Conservation (phyloP, 129 eudicot genomes). For the Artemisia annua region DNA sequence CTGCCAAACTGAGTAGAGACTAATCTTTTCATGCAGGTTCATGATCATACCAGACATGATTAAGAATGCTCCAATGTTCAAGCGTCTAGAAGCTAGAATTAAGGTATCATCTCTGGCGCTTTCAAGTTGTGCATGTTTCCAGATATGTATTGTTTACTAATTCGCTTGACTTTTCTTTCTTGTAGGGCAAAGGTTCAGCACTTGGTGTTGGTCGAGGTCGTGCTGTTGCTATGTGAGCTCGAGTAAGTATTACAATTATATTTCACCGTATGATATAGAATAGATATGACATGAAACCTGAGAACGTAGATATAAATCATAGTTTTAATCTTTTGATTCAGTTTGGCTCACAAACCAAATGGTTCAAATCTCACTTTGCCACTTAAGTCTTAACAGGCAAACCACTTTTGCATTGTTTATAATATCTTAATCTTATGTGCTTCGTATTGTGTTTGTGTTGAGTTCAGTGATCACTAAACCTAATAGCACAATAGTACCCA, state of each 20-base stretch:
- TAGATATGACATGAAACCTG: background rate
- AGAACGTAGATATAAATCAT: background rate
- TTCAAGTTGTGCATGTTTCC: background rate
- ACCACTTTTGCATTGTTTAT: background rate
- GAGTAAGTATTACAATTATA: slow-evolving; percentile 47
- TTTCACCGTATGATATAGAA: background rate
- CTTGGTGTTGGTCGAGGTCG: slow-evolving; percentile 59
- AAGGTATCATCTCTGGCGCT: slow-evolving; percentile 48
- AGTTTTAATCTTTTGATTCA: background rate
- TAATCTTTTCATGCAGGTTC: slow-evolving; percentile 50
- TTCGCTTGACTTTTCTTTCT: slow-evolving; percentile 5
- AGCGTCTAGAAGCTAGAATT: slow-evolving; percentile 87
- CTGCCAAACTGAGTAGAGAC: background rate
- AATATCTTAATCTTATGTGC: background rate
- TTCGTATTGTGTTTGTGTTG: background rate
- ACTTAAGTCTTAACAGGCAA: background rate
- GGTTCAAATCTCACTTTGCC: background rate
- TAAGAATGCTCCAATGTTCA: slow-evolving; percentile 98
- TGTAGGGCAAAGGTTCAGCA: slow-evolving; percentile 86
- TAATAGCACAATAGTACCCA: background rate
- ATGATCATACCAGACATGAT: slow-evolving; percentile 99
- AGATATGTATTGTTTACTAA: background rate
- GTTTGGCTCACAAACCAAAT: background rate
- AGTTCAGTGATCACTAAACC: background rate
- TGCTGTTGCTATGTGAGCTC: slow-evolving; percentile 93